Base-by-base conservation (phyloP, 2,329 filamentous ascomycete genomes). In the Calonectria honghensis region DNA sequence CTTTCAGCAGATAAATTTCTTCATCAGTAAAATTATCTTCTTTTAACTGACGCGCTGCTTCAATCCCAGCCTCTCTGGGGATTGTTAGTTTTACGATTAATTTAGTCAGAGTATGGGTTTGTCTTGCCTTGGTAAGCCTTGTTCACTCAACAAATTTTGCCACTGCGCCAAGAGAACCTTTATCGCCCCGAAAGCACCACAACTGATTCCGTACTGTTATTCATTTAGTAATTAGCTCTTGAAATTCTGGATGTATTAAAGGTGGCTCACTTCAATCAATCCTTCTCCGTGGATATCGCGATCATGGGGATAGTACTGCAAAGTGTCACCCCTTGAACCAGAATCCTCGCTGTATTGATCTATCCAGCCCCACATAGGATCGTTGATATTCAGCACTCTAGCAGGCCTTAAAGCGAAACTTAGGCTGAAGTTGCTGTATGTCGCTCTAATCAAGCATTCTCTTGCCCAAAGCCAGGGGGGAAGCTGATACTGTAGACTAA, bases 401-500 rank as follows among this genome's bases (percentile, higher is more conserved):
- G 73, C 16, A 13, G 24, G 64, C 0, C 73, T 78, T 1, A 79
- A 31, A 1, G 76, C 65, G 24, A 16, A 4, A 11, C 1, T 68
- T 0, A 76, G 6, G 0, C 0, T 14, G 0, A 37, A 45, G 24
- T 13, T 63, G 68, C 54, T 29, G 16, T n/a, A 67, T 14, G 1
- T 50, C 6, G 57, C 45, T 29, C 73, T 24, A 9, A 74, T 37
- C 0, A 70, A 51, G 0, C 67, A 11, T 0, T 69, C 37, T 1
- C 76, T 61, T 10, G 64, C 29, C 76, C 73, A 78, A 4, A 79
- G 70, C 78, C 78, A 79, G 0, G 1, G 67, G 4, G 76, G 75
- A 3, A 76, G 67, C 0, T 9, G 68, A 24, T 75, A 76, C 16
- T 77, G 66, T 11, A 32, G 14, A 18, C n/a, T 29, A 4, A 54